Evolutionary conservation across 805 yeast species (phyloP), one percentile per base, ranked within the genome.

Genomic region (Schizosaccharomyces osmophilus): DNA sequence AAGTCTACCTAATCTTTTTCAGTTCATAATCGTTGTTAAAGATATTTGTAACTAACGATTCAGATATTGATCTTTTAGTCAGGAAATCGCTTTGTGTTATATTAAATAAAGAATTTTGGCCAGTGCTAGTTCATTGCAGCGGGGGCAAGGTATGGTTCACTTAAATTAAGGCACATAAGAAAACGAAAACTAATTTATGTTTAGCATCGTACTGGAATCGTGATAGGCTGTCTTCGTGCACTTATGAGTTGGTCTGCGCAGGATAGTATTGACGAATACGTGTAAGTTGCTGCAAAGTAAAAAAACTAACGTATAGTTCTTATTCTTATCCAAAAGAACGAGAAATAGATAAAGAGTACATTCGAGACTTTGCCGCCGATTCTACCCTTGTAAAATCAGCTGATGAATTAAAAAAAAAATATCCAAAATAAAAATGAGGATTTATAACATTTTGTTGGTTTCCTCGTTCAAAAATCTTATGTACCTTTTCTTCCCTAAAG

Each of bases 261-360:
- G 1, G 85, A 90, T 81, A 22, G 57, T 2, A 17, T 51, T 5
- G 36, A 51, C 5, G 57, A 51, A 29, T 51, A 51, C 13, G 26
- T 45, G 51, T 45, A 45, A 13, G 51, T 45, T 45, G 8, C 22
- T 45, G 6, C 5, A 17, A 1, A 15, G 22, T 2, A 45, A 93
- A 90, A 22, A 88, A 93, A 68, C 97, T 93, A 68, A 98, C 93
- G 69, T 93, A 93, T 73, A 75, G 98, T 63, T 78, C 90, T 67
- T 93, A 88, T 74, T 95, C 97, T 6, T 84, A 84, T 61, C 98
- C 98, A 9, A 93, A 93, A 71, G 93, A 88, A 62, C 77, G 98
- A 65, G 95, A 97, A 17, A 76, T 93, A 75, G 98, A 93, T 72
- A 29, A 51, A 32, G 60, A 41, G 45, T 57, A 57, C 36, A 36